These are phyloP conservation scores for Tylopilus plumbeoviolaceoides DNA, from an alignment of 768 basidiomycete species.

Conservation along the genomic window DNA sequence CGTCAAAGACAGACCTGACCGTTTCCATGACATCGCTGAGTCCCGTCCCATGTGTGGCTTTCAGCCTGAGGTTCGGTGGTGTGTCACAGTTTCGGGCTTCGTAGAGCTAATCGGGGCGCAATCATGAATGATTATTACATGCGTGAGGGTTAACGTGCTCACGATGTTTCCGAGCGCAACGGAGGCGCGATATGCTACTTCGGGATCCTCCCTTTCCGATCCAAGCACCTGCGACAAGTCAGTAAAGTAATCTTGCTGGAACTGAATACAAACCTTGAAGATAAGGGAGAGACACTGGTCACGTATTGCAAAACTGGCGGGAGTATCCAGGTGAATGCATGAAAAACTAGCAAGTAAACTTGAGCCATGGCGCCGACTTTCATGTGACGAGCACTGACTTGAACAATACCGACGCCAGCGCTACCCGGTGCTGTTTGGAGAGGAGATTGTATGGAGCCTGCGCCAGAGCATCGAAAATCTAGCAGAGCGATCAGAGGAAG, in stretches of 20 bases:
- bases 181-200: slow-evolving; percentile 65
- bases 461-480: slow-evolving; percentile 56
- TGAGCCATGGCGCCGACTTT: neutral
- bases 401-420: slow-evolving; percentile 77
- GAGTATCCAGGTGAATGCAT: slow-evolving; percentile 46
- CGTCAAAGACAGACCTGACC: slow-evolving; percentile 47
- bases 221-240: slow-evolving; percentile 19
- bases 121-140: neutral
- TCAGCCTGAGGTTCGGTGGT: slow-evolving; percentile 32
- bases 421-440: slow-evolving; percentile 69
- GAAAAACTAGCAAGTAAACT: slow-evolving; percentile 50
- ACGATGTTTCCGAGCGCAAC: slow-evolving; percentile 76
- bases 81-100: slow-evolving; percentile 37
- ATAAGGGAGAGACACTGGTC: slow-evolving; percentile 43
- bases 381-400: slow-evolving; percentile 57
- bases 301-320: slow-evolving; percentile 38
- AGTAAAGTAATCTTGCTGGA: slow-evolving; percentile 1
- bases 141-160: slow-evolving; percentile 18
- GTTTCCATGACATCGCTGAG: slow-evolving; percentile 38
- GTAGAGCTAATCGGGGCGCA: slow-evolving; percentile 40
- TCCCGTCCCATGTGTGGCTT: slow-evolving; percentile 36
- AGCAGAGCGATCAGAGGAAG: slow-evolving; percentile 8
- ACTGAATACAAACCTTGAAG: slow-evolving; percentile 37
- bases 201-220: slow-evolving; percentile 55
- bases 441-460: slow-evolving; percentile 50